Base-by-base conservation (phyloP, 2,329 filamentous ascomycete species). In the Huntiella omanensis region DNA sequence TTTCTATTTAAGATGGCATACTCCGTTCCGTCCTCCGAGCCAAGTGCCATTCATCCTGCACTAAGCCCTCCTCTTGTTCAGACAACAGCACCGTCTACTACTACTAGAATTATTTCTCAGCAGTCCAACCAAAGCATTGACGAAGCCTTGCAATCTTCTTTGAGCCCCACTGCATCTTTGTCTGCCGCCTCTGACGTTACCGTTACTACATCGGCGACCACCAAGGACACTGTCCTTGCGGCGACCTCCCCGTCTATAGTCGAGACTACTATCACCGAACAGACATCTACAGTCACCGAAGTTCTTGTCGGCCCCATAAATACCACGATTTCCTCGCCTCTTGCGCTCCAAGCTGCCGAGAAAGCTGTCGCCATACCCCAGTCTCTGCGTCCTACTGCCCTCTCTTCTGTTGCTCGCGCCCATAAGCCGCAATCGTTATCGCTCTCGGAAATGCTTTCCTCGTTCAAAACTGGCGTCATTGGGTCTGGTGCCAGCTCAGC, bases 311-410 rank as follows among this genome's bases (percentile, higher is more conserved):
- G n/a, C 33, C 35, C 40, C 15, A 41, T 45, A 32, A 49, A 42
- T 36, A 49, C 48, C 37, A 50, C 48, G 11, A 47, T 50, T 35
- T 47, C 48, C 19, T 47, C 48, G 6, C 48, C 45, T 6, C 41
- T 45, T 37, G 13, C 37, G 12, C 65, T 67, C 32, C 43, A 40
- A 16, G 48, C 48, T 35, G 43, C 48, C 16, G 43, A 49, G 39
- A 49, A 49, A 43, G 48, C 48, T 16, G 34, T 39, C 16, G 43
- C 40, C 32, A n/a, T 43, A 7, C 40, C 48, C 12, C 48, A 43
- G 35, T 44, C 43, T 28, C 82, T 83, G 10, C 76, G 77, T 52
- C 83, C 88, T 62, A 88, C 83, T 47, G 77, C 86, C 4, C 64
- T 88, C 53, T 80, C 80, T 47, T 86, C 82, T 11, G 68, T 73